Conservation (phyloP, 371 early-diverging fungal genomes). For the Dichotomocladium elegans region DNA sequence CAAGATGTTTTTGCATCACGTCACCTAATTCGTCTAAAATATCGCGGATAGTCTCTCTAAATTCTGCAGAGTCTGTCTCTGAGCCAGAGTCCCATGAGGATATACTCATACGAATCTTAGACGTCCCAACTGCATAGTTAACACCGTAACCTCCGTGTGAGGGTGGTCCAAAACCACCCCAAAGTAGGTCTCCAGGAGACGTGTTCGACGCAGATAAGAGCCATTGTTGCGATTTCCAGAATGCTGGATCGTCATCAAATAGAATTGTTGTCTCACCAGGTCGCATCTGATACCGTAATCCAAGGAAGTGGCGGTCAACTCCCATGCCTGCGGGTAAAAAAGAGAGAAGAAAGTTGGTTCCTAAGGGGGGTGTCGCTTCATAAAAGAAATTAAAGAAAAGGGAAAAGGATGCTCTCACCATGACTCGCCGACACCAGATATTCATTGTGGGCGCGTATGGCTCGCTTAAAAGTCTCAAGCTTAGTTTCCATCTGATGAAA, state of each 20-base stretch:
- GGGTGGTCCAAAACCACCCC: slow-evolving; percentile 78
- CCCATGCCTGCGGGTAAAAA: slow-evolving; percentile 73
- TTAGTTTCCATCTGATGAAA: slow-evolving; percentile 48
- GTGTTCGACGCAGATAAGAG: slow-evolving; percentile 79
- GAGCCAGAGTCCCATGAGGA: slow-evolving; percentile 54
- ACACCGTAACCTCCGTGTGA: slow-evolving; percentile 85
- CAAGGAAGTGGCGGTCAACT: slow-evolving; percentile 84
- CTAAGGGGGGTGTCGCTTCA: slow-evolving; percentile 41
- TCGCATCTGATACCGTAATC: slow-evolving; percentile 77
- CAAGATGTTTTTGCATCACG: slow-evolving; percentile 29
- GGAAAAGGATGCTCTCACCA: too few relatives aligned
- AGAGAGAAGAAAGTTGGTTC: slow-evolving; percentile 40
- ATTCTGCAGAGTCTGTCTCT: slow-evolving; percentile 46
- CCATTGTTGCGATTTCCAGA: slow-evolving; percentile 63
- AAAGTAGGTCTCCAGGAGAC: slow-evolving; percentile 72
- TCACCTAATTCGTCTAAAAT: slow-evolving; percentile 61
- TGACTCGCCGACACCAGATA: slow-evolving; percentile 64
- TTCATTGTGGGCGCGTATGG: slow-evolving; percentile 60
- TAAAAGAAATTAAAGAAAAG: slow-evolving; percentile 48
- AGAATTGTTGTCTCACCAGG: slow-evolving; percentile 61
- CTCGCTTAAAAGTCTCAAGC: slow-evolving; percentile 53
- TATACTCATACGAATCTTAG: slow-evolving; percentile 76
- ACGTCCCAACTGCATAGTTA: slow-evolving; percentile 85
- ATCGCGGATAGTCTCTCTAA: slow-evolving; percentile 51
- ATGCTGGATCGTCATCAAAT: slow-evolving; percentile 62